phyloP scores from a whole-genome alignment of 169 alveolate species.

The Plasmodium malariae region DNA sequence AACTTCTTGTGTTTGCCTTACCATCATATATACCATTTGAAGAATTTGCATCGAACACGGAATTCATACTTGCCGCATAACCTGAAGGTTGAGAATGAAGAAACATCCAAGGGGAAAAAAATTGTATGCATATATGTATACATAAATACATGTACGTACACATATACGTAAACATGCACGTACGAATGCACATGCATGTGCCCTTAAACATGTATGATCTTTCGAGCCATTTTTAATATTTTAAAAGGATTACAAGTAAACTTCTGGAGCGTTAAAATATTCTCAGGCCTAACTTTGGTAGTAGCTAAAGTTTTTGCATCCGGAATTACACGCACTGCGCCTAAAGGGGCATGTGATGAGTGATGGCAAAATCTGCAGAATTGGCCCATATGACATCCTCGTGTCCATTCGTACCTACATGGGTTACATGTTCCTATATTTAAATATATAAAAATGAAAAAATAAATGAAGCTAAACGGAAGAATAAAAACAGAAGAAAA shows the following conservation, averaged over 20 bases:
- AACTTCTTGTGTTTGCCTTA: not conserved
- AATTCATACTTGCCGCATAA: not conserved
- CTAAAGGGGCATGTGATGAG: constrained; percentile 67
- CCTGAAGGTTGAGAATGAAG: not conserved
- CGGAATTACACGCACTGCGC: constrained; percentile 69
- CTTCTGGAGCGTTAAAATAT: constrained; percentile 12
- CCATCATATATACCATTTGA: not conserved
- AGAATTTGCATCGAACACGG: not conserved
- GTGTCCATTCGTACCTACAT: constrained; percentile 79
- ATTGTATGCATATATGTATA: not conserved
- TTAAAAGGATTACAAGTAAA: not conserved
- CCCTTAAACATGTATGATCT: not conserved
- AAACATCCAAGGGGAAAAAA: not conserved
- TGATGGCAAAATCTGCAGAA: constrained; percentile 80
- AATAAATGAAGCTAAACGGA: not conserved
- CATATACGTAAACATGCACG: not conserved
- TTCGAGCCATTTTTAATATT: not conserved
- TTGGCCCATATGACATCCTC: constrained; percentile 78
- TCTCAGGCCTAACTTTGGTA: constrained; percentile 34
- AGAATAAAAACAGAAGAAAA: not conserved
- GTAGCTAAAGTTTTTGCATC: constrained; percentile 7
- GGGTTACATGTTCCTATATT: constrained; percentile 77
- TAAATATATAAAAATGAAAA: not conserved
- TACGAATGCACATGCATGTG: not conserved
- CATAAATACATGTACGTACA: not conserved